Percentiles rank a stretch among this genome's conserved stretches.
These are phyloP conservation scores for Macrocybe gigantea DNA, from an alignment of 768 basidiomycete species.

Conservation along the genomic window DNA sequence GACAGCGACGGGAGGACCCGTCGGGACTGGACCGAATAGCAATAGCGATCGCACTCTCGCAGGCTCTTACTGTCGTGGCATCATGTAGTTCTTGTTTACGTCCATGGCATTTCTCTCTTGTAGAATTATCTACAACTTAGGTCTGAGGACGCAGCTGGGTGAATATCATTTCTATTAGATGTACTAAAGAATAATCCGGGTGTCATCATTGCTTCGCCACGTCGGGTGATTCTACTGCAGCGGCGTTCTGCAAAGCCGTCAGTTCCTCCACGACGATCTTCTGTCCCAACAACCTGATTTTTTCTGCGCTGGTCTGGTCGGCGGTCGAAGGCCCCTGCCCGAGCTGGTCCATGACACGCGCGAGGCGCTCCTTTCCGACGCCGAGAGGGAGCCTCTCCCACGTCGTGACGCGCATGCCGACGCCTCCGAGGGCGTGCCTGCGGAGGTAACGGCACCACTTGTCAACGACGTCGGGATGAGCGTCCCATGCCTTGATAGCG, in stretches of 20 bases:
- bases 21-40: too few relatives aligned
- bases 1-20: too few relatives aligned
- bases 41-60: too few relatives aligned
- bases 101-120: too few relatives aligned
- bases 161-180: too few relatives aligned
- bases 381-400: conserved; percentile 66
- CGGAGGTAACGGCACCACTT: conserved; percentile 78
- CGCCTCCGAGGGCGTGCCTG: conserved; percentile 73
- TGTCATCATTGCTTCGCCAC: too few relatives aligned
- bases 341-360: conserved; percentile 18
- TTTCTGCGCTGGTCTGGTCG: conserved; percentile 6
- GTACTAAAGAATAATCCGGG: too few relatives aligned
- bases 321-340: conserved; percentile 9
- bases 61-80: too few relatives aligned
- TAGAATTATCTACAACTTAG: too few relatives aligned
- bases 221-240: too few relatives aligned
- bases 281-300: conserved; percentile 23
- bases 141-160: too few relatives aligned
- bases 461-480: conserved; percentile 70
- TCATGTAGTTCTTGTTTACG: too few relatives aligned
- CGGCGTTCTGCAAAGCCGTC: not conserved
- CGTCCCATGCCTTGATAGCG: conserved; percentile 87
- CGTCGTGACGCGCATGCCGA: conserved; percentile 77
- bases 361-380: conserved; percentile 27
- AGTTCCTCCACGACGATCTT: conserved; percentile 25